A percentile compares a stretch with the other conserved stretches of the same genome.
phyloP scores from a whole-genome alignment of 768 basidiomycete species.

The Leccinum rimulosum region DNA sequence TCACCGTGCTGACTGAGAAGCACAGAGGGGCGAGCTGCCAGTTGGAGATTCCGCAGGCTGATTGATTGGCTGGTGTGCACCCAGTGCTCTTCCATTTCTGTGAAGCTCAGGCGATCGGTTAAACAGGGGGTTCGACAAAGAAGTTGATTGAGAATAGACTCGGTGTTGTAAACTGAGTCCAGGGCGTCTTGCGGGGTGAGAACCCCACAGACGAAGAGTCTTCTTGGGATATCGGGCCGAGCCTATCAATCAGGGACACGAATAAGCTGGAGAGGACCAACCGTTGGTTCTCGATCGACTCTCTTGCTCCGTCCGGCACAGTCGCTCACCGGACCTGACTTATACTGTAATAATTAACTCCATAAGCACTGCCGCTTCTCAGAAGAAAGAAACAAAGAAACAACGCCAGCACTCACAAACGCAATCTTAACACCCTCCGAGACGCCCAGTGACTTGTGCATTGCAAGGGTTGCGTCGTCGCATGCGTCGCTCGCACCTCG shows the following conservation, averaged over 20 bases:
- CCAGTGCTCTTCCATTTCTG: neutral
- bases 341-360: neutral
- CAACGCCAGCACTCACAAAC: neutral
- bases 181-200: conserved; percentile 8
- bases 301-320: neutral
- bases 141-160: neutral
- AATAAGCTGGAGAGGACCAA: neutral
- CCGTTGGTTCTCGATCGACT: neutral
- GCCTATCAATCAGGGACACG: neutral
- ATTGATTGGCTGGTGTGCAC: neutral
- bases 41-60: neutral
- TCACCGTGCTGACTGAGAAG: neutral
- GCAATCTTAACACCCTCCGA: neutral
- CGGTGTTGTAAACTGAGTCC: neutral
- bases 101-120: neutral
- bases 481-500: neutral
- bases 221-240: neutral
- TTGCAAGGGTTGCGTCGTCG: neutral
- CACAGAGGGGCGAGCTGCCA: neutral
- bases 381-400: neutral
- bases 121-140: neutral
- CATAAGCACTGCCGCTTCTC: neutral
- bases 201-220: neutral
- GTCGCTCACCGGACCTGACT: neutral
- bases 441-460: neutral